phyloP scores from a whole-genome alignment of 192 early-diverging fungal species.

The Coemansia sp. region DNA sequence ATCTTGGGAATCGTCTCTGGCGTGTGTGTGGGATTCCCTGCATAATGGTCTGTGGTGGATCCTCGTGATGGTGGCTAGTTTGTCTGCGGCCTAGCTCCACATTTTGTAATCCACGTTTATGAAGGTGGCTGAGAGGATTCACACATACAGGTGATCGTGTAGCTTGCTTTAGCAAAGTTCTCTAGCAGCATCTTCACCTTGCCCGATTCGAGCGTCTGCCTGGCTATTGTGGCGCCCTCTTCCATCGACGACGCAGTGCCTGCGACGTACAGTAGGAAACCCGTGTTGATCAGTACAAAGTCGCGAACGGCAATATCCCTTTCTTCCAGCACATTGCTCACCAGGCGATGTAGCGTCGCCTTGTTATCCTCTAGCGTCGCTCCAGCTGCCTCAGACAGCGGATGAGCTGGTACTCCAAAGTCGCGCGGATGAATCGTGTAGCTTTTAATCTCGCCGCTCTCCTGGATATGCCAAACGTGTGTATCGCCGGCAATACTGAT shows the following conservation, averaged over 20 bases:
- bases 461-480: conserved; percentile 83
- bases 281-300: conserved; percentile 92
- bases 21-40: too few relatives aligned
- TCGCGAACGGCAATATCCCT: conserved; percentile 73
- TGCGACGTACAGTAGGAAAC: conserved; percentile 81
- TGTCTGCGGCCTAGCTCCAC: too few relatives aligned
- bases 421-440: conserved; percentile 76
- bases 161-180: conserved; percentile 51
- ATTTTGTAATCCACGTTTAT: too few relatives aligned
- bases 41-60: too few relatives aligned
- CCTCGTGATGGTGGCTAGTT: too few relatives aligned
- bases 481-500: conserved; percentile 89
- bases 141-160: too few relatives aligned
- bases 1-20: too few relatives aligned
- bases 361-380: conserved; percentile 79
- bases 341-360: conserved; percentile 65
- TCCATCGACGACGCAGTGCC: conserved; percentile 72
- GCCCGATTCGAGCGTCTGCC: conserved; percentile 72
- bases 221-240: conserved; percentile 78
- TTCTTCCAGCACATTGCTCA: conserved; percentile 65
- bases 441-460: conserved; percentile 62
- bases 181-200: conserved; percentile 67
- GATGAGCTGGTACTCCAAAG: conserved; percentile 83
- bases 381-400: conserved; percentile 68
- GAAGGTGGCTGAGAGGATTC: too few relatives aligned